Evolutionary conservation across 306 rosid genomes (phyloP).

Genomic region (Lathyrus sativus): DNA sequence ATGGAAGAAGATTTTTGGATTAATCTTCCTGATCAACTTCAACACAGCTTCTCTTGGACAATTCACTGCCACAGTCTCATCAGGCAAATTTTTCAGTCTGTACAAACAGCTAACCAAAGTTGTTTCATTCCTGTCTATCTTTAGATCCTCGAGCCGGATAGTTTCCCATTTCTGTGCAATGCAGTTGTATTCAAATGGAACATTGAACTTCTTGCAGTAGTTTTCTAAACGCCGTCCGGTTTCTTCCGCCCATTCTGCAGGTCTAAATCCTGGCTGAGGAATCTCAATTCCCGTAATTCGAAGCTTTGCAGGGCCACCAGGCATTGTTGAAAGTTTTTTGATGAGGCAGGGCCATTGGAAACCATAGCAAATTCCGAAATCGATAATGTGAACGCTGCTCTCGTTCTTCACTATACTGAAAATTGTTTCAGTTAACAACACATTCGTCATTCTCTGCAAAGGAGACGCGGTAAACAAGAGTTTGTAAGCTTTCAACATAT

Average conservation of each 20-base stretch:
- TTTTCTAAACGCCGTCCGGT: constrained; percentile 60
- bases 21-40: constrained; percentile 61
- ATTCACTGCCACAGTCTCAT: constrained; percentile 51
- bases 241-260: constrained; percentile 66
- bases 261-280: constrained; percentile 75
- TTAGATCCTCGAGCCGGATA: constrained; percentile 52
- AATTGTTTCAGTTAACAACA: constrained; percentile 47
- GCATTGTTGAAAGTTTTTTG: constrained; percentile 49
- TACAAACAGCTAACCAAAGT: constrained; percentile 62
- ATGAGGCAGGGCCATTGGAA: constrained; percentile 84
- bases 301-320: constrained; percentile 59
- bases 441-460: constrained; percentile 58
- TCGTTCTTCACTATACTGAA: constrained; percentile 42
- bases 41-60: constrained; percentile 71
- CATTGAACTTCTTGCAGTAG: constrained; percentile 57
- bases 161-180: constrained; percentile 75
- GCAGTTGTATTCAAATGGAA: constrained; percentile 57
- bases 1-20: constrained; percentile 71
- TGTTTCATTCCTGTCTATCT: constrained; percentile 50
- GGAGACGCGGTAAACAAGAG: constrained; percentile 54
- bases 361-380: constrained; percentile 78
- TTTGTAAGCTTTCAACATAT: constrained; percentile 61
- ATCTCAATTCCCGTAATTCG: constrained; percentile 70
- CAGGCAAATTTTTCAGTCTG: constrained; percentile 63
- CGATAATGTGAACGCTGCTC: constrained; percentile 58